A percentile compares a stretch with the other conserved stretches of the same genome.
phyloP scores from a whole-genome alignment of 2,329 filamentous ascomycete species.

The Alternaria sp. region DNA sequence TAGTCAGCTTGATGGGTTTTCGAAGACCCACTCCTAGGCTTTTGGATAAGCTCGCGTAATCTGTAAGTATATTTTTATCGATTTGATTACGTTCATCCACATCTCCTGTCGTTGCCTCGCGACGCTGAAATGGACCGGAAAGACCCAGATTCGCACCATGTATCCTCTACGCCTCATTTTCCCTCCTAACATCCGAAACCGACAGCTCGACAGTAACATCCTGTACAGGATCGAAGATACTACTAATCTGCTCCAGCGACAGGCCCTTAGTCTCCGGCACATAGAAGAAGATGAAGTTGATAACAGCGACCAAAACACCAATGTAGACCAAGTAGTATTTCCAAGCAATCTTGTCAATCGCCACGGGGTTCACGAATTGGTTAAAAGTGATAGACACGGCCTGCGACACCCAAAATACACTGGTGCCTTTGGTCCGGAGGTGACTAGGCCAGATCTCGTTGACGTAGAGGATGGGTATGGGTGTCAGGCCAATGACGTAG shows the following conservation, averaged over 20 bases:
- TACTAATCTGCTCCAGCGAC: slow-evolving; percentile 21
- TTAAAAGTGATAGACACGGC: slow-evolving; percentile 23
- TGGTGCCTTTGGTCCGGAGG: slow-evolving; percentile 27
- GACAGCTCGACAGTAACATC: neutral
- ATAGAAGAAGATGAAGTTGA: slow-evolving; percentile 17
- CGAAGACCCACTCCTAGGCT: too few species aligned
- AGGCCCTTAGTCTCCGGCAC: slow-evolving; percentile 27
- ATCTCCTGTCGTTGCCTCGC: too few species aligned
- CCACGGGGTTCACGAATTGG: slow-evolving; percentile 29
- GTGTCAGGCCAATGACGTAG: slow-evolving; percentile 45
- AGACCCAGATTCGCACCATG: neutral
- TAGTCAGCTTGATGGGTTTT: too few species aligned
- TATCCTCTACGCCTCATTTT: neutral
- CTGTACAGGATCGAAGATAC: slow-evolving; percentile 16
- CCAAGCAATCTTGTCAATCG: slow-evolving; percentile 29
- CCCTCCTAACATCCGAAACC: neutral
- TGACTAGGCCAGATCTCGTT: slow-evolving; percentile 46
- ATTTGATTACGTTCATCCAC: too few species aligned
- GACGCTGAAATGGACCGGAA: too few species aligned
- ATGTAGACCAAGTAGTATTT: slow-evolving; percentile 34
- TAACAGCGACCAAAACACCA: slow-evolving; percentile 17
- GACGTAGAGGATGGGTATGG: slow-evolving; percentile 41
- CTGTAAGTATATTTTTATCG: too few species aligned
- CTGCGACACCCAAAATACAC: slow-evolving; percentile 25
- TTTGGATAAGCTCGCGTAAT: too few species aligned